A percentile compares a stretch with the other conserved stretches of the same genome.
Conservation (phyloP, 2,329 filamentous ascomycete genomes). For the Geosmithia morbida region DNA sequence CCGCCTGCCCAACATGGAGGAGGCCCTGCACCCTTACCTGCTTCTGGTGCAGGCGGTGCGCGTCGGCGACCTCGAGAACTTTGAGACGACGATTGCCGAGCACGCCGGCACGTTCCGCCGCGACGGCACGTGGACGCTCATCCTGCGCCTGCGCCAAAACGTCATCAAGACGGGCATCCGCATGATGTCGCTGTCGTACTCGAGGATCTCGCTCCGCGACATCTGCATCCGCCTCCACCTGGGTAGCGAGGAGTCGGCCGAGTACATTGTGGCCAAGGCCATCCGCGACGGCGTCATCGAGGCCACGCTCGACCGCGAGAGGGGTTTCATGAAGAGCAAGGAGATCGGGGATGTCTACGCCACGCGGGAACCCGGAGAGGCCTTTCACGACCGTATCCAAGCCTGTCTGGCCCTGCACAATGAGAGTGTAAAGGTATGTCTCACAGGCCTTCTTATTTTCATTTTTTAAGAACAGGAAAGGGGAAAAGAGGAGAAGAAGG, state of each 20-base stretch:
- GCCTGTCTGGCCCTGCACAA: constrained; percentile 88
- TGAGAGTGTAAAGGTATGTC: constrained; percentile 88
- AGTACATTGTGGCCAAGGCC: constrained; percentile 98
- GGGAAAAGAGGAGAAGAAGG: too few species aligned
- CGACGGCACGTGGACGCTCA: constrained; percentile 90
- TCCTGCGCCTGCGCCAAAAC: constrained; percentile 89
- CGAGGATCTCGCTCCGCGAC: constrained; percentile 88
- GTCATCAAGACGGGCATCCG: constrained; percentile 99
- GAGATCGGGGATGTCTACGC: constrained; percentile 92
- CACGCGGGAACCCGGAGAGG: constrained; percentile 88
- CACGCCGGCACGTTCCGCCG: constrained; percentile 77
- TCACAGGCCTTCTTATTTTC: neutral
- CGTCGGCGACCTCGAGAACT: constrained; percentile 89
- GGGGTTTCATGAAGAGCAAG: constrained; percentile 97
- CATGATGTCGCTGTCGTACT: constrained; percentile 98
- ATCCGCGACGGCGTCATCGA: constrained; percentile 97
- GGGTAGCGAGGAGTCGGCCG: constrained; percentile 90
- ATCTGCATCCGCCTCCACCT: constrained; percentile 92
- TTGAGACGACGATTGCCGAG: constrained; percentile 71
- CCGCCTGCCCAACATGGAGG: constrained; percentile 76
- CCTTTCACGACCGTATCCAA: constrained; percentile 91
- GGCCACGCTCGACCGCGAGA: constrained; percentile 84
- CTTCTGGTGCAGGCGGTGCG: constrained; percentile 88
- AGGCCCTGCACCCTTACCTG: constrained; percentile 83
- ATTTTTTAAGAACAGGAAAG: neutral